Evolutionary conservation across 2,329 filamentous ascomycete species (phyloP).

Genomic region (Verruconis gallopava): DNA sequence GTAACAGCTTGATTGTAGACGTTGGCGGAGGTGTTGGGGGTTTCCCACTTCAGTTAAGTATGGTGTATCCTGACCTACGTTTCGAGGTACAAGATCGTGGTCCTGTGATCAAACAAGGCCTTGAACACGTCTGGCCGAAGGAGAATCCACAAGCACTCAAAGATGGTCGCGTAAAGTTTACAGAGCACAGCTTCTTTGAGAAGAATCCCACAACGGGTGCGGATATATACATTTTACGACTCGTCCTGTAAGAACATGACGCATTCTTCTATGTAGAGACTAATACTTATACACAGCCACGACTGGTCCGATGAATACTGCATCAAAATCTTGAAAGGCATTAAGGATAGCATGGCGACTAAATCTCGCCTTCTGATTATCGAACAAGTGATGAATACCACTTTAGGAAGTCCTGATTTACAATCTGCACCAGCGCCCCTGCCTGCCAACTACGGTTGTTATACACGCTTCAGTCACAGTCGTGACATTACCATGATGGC

Average conservation of each 20-base stretch:
- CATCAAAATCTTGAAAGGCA: constrained; percentile 17
- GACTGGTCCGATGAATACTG: constrained; percentile 27
- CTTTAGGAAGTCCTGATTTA: constrained; percentile 18
- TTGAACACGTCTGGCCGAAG: constrained; percentile 19
- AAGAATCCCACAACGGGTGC: constrained; percentile 19
- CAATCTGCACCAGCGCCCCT: constrained; percentile 19
- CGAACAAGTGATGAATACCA: constrained; percentile 27
- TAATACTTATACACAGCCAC: constrained; percentile 13
- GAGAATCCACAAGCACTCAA: constrained; percentile 16
- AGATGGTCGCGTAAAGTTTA: constrained; percentile 6
- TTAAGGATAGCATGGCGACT: constrained; percentile 10
- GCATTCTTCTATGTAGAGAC: neutral
- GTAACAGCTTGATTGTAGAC: constrained; percentile 17
- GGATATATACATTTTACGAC: constrained; percentile 23
- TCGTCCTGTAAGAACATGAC: constrained; percentile 14
- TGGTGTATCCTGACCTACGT: constrained; percentile 21
- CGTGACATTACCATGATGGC: constrained; percentile 24
- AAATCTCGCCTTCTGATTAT: constrained; percentile 13
- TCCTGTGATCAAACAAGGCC: constrained; percentile 16
- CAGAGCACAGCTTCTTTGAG: constrained; percentile 22
- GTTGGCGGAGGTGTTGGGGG: constrained; percentile 21
- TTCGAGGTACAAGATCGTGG: constrained; percentile 27
- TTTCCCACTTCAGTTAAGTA: constrained; percentile 22
- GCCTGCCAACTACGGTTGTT: constrained; percentile 25
- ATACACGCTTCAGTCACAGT: constrained; percentile 20